Conservation (phyloP, 192 early-diverging fungal species). For the Backusella mclennaniae region DNA sequence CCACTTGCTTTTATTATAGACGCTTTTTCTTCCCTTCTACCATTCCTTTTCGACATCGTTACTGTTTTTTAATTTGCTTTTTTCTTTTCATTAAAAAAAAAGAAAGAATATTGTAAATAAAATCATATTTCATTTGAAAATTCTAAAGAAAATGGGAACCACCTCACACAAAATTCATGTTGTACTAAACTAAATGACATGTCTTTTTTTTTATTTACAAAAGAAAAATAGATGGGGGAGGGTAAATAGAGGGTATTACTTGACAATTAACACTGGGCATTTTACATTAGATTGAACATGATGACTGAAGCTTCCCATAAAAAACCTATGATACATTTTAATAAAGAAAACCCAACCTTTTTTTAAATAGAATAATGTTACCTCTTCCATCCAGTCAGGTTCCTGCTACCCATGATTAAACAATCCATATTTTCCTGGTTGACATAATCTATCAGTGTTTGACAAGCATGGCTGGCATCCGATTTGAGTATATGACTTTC, state of each 20-base stretch:
- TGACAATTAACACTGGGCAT: slow-evolving; percentile 41
- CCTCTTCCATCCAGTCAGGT: slow-evolving; percentile 39
- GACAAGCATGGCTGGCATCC: slow-evolving; percentile 10
- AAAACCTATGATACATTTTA: slow-evolving; percentile 19
- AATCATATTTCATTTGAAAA: no score
- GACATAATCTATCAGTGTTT: slow-evolving; percentile 33
- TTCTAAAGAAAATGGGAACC: no score
- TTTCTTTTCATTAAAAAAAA: background rate
- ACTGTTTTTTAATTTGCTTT: no score
- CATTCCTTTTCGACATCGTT: background rate
- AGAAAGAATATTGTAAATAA: background rate
- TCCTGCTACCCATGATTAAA: slow-evolving; percentile 38
- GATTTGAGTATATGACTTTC: slow-evolving; percentile 23
- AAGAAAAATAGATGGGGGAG: no score
- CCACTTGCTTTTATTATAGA: background rate
- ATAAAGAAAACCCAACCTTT: background rate
- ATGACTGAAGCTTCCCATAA: slow-evolving; percentile 38
- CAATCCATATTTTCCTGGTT: slow-evolving; percentile 30
- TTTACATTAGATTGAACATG: slow-evolving; percentile 35
- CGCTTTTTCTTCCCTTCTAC: background rate
- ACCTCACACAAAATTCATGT: no score
- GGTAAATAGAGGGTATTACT: background rate
- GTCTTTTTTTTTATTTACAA: no score
- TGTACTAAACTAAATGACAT: no score
- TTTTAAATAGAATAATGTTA: background rate